These are phyloP conservation scores for Rhamnella rubrinervis DNA, from an alignment of 331 rosid species.

Conservation along the genomic window DNA sequence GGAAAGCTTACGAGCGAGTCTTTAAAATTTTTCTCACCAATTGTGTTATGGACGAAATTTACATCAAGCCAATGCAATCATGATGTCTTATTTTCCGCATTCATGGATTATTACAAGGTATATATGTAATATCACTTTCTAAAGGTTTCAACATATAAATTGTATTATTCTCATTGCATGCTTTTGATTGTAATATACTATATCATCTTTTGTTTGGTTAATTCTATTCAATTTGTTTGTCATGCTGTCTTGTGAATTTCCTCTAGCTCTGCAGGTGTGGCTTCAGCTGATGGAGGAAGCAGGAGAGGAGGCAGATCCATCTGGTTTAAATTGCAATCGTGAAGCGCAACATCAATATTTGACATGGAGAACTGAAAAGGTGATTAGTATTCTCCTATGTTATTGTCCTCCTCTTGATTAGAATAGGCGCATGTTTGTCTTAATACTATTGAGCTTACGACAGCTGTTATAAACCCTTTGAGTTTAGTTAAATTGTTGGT, in stretches of 20 bases:
- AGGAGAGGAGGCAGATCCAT: no score
- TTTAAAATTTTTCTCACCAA: conserved; percentile 79
- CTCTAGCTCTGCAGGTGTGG: conserved; percentile 75
- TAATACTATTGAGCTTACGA: no score
- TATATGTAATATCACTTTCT: no score
- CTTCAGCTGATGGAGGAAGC: conserved; percentile 19
- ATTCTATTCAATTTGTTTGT: neutral
- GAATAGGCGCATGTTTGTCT: no score
- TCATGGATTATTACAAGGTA: no score
- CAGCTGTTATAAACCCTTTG: no score
- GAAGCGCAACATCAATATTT: conserved; percentile 42
- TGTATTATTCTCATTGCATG: neutral
- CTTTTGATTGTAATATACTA: neutral
- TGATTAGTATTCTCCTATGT: conserved; percentile 23
- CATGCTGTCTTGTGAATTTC: no score
- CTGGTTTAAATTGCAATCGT: no score
- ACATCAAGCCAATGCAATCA: neutral
- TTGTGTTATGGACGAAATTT: conserved; percentile 91
- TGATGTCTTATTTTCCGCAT: no score
- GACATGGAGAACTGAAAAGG: conserved; percentile 88
- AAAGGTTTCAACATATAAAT: no score
- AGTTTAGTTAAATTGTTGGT: neutral
- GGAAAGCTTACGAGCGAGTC: conserved; percentile 95
- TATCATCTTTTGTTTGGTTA: no score
- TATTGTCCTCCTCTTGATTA: neutral